Percentiles rank a stretch among this genome's conserved stretches.
Conservation (phyloP, 768 basidiomycete genomes). For the Suillus paluster region DNA sequence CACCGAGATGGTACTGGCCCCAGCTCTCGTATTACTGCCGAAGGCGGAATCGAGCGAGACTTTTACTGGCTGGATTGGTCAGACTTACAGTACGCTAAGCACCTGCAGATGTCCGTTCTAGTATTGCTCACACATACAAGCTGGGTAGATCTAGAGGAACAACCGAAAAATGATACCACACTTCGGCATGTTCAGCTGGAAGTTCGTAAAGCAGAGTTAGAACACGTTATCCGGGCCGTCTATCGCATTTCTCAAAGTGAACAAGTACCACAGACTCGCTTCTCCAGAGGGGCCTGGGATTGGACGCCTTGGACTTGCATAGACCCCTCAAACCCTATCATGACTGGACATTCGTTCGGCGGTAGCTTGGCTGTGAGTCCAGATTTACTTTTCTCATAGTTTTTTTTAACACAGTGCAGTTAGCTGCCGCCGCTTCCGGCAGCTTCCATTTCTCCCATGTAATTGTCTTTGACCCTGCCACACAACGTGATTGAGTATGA, state of each 20-base stretch:
- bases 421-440: constrained; percentile 27
- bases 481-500: constrained; percentile 27
- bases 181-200: constrained; percentile 35
- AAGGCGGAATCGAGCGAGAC: constrained; percentile 26
- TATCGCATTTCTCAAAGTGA: constrained; percentile 13
- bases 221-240: constrained; percentile 34
- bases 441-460: constrained; percentile 30
- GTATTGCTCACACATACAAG: constrained; percentile 9
- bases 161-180: constrained; percentile 36
- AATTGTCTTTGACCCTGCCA: constrained; percentile 35
- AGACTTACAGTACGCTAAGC: constrained; percentile 27
- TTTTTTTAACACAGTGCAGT: constrained; percentile 15
- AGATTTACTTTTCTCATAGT: neutral
- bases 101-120: neutral
- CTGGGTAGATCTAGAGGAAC: constrained; percentile 36
- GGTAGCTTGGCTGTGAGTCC: constrained; percentile 32
- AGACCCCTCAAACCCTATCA: constrained; percentile 25
- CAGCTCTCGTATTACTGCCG: constrained; percentile 25
- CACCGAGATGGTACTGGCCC: constrained; percentile 54
- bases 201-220: constrained; percentile 45
- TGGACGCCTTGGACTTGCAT: constrained; percentile 25
- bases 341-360: constrained; percentile 39
- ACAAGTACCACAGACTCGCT: neutral
- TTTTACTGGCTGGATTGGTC: constrained; percentile 38
- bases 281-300: constrained; percentile 9